Base-by-base conservation (phyloP, 352 stramenopile species). In the Phytopythium helicoides region DNA sequence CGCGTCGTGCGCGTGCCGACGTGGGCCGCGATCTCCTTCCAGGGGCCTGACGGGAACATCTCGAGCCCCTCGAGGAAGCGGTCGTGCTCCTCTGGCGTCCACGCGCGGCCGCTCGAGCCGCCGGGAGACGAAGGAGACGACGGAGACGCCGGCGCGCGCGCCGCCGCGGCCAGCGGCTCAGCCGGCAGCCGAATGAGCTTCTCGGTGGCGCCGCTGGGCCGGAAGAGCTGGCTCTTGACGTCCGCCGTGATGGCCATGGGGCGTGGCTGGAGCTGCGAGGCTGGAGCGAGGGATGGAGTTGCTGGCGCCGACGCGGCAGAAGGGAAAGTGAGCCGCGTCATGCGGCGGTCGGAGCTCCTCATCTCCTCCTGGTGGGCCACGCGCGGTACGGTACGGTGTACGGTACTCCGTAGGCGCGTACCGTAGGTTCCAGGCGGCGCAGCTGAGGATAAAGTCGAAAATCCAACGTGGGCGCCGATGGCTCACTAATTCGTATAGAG, bases 1-100 rank as follows among this genome's bases (percentile, higher is more conserved):
- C 71, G 52, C 3, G 89, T 81, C 1, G 77, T 87, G 37, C 77
- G 68, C 0, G 74, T 83, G 25, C 71, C 62, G 12, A 87, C 67
- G 31, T 83, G 48, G 2, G 64, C 68, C 14, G 80, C 74, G 37
- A 88, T 82, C 25, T 74, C 64, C 39, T 86, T 87, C 76, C 73
- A 89, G 18, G 79, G 76, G 2, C 76, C 73, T 3, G 63, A 73
- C 25, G 77, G 77, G 58, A 76, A 88, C n/a, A 77, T 52, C 49
- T 88, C 74, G 39, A 86, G 69, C 0, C 72, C 76, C 46, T 74
- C 55, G 4, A 87, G 54, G 58, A 87, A 87, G 2, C 74, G 73
- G 26, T 85, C 63, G 62, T 88, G 78, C 52, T 86, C 75, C 7
- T 77, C 66, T 0, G 53, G 52, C 5, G 66, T 75, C 72, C 72